phyloP scores from a whole-genome alignment of 2,329 filamentous ascomycete genomes.

The Sarocladium brachiariae region DNA sequence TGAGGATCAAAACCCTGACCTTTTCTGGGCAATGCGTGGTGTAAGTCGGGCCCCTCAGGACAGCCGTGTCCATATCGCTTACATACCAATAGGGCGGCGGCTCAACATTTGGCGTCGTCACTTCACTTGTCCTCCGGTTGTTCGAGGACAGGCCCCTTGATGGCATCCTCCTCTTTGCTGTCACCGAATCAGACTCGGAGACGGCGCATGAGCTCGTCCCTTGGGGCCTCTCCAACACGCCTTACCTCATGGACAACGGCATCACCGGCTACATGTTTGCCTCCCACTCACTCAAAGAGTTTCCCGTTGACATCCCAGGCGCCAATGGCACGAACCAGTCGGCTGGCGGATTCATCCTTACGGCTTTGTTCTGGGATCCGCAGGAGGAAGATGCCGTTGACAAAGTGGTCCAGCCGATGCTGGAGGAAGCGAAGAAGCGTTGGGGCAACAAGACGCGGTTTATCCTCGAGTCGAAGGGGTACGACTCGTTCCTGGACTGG shows the following conservation, averaged over 20 bases:
- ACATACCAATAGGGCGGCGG: constrained; percentile 41
- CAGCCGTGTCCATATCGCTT: not conserved
- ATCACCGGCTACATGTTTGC: constrained; percentile 15
- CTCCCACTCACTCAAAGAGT: not conserved
- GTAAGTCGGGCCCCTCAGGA: constrained; percentile 20
- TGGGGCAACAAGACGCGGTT: not conserved
- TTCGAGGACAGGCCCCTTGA: constrained; percentile 15
- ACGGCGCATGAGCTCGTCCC: constrained; percentile 23
- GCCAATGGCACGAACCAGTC: not conserved
- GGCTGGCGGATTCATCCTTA: not conserved
- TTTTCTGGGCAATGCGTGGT: constrained; percentile 54
- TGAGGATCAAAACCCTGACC: constrained; percentile 40
- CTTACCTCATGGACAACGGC: constrained; percentile 34
- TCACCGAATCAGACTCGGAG: constrained; percentile 13
- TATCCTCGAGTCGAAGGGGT: not conserved
- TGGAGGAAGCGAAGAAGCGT: not conserved
- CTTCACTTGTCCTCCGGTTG: constrained; percentile 43
- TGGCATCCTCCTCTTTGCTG: not conserved
- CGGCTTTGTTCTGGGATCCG: not conserved
- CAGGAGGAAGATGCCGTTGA: not conserved
- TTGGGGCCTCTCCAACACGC: constrained; percentile 17
- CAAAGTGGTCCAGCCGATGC: not conserved
- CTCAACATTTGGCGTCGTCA: constrained; percentile 54
- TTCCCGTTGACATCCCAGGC: not conserved
- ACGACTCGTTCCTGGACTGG: constrained; percentile 4